Evolutionary conservation across 768 basidiomycete species (phyloP), one percentile per base, ranked within the genome.

Genomic region (Pleurotus tuoliensis): DNA sequence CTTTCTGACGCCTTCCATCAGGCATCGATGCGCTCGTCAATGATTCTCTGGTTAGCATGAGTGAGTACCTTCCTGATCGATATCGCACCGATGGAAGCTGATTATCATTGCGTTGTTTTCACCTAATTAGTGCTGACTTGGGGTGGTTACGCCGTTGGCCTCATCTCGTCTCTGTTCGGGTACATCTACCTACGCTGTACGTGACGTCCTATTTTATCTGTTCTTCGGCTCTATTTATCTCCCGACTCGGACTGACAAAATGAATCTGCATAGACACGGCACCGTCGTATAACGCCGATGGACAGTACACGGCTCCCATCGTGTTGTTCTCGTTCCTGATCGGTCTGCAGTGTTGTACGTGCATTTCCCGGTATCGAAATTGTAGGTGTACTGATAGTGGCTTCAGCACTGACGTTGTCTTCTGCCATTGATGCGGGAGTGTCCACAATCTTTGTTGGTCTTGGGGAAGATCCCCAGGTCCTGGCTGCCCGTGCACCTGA

Each of bases 361-460:
- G 3, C 41, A 30, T 20, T 38, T 38, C 30, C 11, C 20, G 27
- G 5, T 48, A 30, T 24, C 5, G 27, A 15, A 22, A 15, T 43
- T n/a, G 40, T 37, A 11, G 45, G 37, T 22, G 22, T 20, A 24
- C 39, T 20, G 12, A 52, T 37, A 56, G 60, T 57, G 55, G 27
- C 59, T 41, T 22, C 43, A 89, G 87, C 82, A 13, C 68, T 88
- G 58, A 89, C 88, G 5, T 71, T 90, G 58, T 82, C 83, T 2
- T 85, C 86, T 11, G 83, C 87, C 3, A 84, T 92, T 61, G 90
- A 93, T 65, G 90, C 90, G 12, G 92, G 91, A 49, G 91, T 94
- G 1, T 92, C 90, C 2, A 93, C 91, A 1, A 92, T 93, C 37
- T 91, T 93, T 65, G 92, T 94, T 30, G 91, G 90, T 6, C 76